Conservation (phyloP, 2,329 filamentous ascomycete species). For the Beauveria pseudobassiana region DNA sequence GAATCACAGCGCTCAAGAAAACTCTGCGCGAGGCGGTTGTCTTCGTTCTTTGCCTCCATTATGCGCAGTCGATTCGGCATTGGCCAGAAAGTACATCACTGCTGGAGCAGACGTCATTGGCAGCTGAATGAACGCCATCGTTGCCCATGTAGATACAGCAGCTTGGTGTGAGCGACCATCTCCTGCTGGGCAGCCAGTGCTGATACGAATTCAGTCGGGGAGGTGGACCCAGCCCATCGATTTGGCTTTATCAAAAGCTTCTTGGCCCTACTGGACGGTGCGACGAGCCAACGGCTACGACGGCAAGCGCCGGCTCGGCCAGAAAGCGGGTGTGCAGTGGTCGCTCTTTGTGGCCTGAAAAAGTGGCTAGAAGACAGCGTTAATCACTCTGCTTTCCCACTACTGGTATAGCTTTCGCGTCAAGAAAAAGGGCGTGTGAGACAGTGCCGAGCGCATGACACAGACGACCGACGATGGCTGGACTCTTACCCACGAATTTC, state of each 20-base stretch:
- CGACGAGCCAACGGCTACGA: conserved; percentile 39
- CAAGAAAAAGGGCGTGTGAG: conserved; percentile 56
- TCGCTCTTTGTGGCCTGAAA: conserved; percentile 38
- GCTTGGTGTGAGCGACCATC: conserved; percentile 32
- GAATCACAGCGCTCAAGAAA: conserved; percentile 36
- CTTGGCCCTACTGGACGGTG: conserved; percentile 49
- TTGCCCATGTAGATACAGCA: conserved; percentile 29
- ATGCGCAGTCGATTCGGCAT: conserved; percentile 50
- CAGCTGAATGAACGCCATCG: conserved; percentile 26
- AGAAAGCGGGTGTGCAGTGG: conserved; percentile 47
- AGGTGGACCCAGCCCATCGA: conserved; percentile 30
- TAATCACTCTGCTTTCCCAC: conserved; percentile 26
- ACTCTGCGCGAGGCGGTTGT: conserved; percentile 45
- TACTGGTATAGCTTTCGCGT: conserved; percentile 44
- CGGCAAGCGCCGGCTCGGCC: conserved; percentile 49
- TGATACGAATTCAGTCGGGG: conserved; percentile 47
- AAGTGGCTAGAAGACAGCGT: conserved; percentile 25
- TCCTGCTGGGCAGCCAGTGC: conserved; percentile 44
- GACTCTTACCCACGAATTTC: conserved; percentile 42
- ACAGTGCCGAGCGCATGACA: conserved; percentile 49
- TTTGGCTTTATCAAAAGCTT: conserved; percentile 36
- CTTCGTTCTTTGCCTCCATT: conserved; percentile 50
- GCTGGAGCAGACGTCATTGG: conserved; percentile 24
- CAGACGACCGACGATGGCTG: conserved; percentile 50
- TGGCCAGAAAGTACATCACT: conserved; percentile 22